Evolutionary conservation across 495 filamentous ascomycete genomes (phyloP).

Genomic region (Hypomontagnella monticulosa): DNA sequence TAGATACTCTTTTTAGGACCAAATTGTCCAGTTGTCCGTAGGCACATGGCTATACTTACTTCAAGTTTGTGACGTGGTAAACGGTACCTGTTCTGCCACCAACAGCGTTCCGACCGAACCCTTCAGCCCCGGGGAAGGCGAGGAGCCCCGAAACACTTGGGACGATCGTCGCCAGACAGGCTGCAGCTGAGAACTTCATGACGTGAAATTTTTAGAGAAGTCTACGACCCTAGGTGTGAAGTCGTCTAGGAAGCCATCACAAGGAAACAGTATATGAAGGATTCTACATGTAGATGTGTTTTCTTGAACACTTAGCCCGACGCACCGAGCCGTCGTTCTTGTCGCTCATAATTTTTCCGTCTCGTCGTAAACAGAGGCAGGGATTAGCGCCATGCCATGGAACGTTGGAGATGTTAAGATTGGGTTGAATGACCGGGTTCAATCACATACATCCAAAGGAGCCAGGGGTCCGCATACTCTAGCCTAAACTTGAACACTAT

Average conservation of each 20-base stretch:
- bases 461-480: conserved; percentile 15
- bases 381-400: conserved; percentile 1
- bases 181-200: conserved; percentile 9
- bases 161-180: conserved; percentile 16
- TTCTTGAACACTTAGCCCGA: conserved; percentile 8
- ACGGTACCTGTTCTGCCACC: conserved; percentile 52
- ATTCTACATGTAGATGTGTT: background rate
- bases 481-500: conserved; percentile 25
- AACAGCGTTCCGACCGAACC: conserved; percentile 52
- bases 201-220: background rate
- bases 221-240: background rate
- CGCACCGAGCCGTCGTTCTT: background rate
- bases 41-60: conserved; percentile 32
- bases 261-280: conserved; percentile 2
- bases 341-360: conserved; percentile 12
- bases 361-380: background rate
- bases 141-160: conserved; percentile 31
- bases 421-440: conserved; percentile 19
- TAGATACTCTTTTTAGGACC: background rate
- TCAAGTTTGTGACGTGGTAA: conserved; percentile 52
- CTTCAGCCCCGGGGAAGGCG: conserved; percentile 54
- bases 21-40: background rate
- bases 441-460: conserved; percentile 6
- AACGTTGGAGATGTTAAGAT: conserved; percentile 8
- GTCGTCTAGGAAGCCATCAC: background rate